phyloP scores from a whole-genome alignment of 371 early-diverging fungal species.

The Lichtheimia hyalospora region DNA sequence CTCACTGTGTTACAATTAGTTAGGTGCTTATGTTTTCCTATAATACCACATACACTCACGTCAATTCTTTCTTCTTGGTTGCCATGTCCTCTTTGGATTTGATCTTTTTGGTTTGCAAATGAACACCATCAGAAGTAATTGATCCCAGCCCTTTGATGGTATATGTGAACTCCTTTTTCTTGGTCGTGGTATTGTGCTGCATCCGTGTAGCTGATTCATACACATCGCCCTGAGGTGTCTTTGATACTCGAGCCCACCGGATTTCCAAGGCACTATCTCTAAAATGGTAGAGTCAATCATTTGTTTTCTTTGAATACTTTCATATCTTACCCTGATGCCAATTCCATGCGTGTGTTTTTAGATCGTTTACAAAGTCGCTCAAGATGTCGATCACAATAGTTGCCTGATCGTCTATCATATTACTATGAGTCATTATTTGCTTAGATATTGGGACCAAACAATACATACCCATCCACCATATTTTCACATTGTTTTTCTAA shows the following conservation, averaged over 20 bases:
- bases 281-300: background rate
- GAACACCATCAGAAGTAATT: constrained; percentile 25
- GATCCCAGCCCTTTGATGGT: constrained; percentile 24
- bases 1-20: constrained; percentile 17
- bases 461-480: constrained; percentile 34
- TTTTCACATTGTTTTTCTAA: constrained; percentile 27
- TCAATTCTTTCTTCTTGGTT: constrained; percentile 8
- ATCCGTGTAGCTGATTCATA: background rate
- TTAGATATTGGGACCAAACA: too few relatives aligned
- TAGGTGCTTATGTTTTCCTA: background rate
- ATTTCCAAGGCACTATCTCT: constrained; percentile 37
- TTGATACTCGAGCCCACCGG: constrained; percentile 26
- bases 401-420: constrained; percentile 31
- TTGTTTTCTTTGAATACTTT: background rate
- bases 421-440: too few relatives aligned
- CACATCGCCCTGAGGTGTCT: constrained; percentile 1
- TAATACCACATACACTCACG: constrained; percentile 5
- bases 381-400: constrained; percentile 41
- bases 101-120: constrained; percentile 8
- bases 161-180: constrained; percentile 25
- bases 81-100: constrained; percentile 3
- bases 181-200: background rate
- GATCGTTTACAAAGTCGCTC: constrained; percentile 27
- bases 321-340: constrained; percentile 39
- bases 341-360: constrained; percentile 43